Evolutionary conservation across 1,284 basidiomycete genomes (phyloP), one percentile per base, ranked within the genome.

Genomic region (Leccinum fuscescens): DNA sequence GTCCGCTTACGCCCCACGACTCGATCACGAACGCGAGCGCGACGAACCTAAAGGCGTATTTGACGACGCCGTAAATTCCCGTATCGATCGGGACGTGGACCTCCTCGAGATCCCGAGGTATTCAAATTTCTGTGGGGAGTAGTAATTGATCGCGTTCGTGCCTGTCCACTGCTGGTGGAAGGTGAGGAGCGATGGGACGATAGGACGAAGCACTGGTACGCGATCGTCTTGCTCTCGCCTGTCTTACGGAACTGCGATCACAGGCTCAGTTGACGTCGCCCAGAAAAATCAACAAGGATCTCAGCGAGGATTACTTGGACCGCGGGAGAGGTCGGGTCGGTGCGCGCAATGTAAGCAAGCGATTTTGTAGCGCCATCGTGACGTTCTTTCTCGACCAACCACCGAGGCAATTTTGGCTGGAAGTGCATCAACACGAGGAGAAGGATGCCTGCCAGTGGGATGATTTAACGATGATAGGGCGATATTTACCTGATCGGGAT

Each of bases 121-220:
- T 39, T 77, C 76, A 63, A 84, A 82, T 4, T 8, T 37, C 39
- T 74, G 66, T 0, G 80, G 79, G 46, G 76, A 71, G 56, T 78
- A 80, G 69, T 88, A 87, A 64, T 82, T 82, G 70, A 87, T 82
- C 0, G 80, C 80, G 71, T 86, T 86, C 57, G 84, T 85, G 12
- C 85, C 85, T 0, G 79, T 79, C 78, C 82, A 84, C 69, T 85
- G 83, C 73, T 86, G 84, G 62, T 81, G 76, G 64, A 82, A 80
- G 74, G 84, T 83, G 59, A 83, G 79, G 29, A 83, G 35, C 35
- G 35, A 35, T 1, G 0, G 35, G 2, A 67, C 3, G 77, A 73
- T 2, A 83, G 82, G 57, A 85, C 82, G 64, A 80, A 71, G 66
- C 82, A 84, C 37, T 82, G 77, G 37, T 82, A 70, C 59, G 73